These are phyloP conservation scores for Bretschneidera sinensis DNA, from an alignment of 345 rosid genomes.

Conservation along the genomic window DNA sequence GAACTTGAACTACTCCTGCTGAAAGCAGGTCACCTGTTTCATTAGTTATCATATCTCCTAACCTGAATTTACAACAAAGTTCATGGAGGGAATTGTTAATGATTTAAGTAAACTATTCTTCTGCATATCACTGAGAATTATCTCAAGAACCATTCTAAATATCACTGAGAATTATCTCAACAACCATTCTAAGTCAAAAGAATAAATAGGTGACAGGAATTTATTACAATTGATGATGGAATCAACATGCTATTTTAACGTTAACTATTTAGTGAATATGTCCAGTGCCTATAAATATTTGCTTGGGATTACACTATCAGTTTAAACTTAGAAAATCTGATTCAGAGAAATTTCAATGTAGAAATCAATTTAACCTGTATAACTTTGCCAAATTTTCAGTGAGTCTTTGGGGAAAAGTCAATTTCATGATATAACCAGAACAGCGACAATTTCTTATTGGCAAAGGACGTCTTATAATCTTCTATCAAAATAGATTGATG, in stretches of 20 bases:
- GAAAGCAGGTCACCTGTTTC: slow-evolving; percentile 79
- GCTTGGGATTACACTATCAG: not conserved
- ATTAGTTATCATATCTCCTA: slow-evolving; percentile 73
- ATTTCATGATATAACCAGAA: too few relatives aligned
- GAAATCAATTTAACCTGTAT: too few relatives aligned
- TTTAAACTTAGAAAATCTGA: not conserved
- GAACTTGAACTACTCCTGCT: slow-evolving; percentile 81
- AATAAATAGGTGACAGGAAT: not conserved
- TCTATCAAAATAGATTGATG: too few relatives aligned
- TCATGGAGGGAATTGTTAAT: not conserved
- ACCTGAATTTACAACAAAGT: slow-evolving; percentile 33
- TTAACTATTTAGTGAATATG: not conserved
- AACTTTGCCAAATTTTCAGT: not conserved
- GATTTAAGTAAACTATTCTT: not conserved
- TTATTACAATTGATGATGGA: not conserved
- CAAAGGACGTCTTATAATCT: too few relatives aligned
- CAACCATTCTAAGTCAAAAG: too few relatives aligned
- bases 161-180: not conserved
- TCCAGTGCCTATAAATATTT: not conserved
- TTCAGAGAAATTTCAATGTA: not conserved
- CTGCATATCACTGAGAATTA: not conserved
- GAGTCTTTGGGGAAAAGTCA: not conserved
- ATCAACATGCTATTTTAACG: too few relatives aligned
- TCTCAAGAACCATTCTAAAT: not conserved
- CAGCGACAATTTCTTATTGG: too few relatives aligned